phyloP scores from a whole-genome alignment of 352 stramenopile genomes.

The Peronospora farinosa region DNA sequence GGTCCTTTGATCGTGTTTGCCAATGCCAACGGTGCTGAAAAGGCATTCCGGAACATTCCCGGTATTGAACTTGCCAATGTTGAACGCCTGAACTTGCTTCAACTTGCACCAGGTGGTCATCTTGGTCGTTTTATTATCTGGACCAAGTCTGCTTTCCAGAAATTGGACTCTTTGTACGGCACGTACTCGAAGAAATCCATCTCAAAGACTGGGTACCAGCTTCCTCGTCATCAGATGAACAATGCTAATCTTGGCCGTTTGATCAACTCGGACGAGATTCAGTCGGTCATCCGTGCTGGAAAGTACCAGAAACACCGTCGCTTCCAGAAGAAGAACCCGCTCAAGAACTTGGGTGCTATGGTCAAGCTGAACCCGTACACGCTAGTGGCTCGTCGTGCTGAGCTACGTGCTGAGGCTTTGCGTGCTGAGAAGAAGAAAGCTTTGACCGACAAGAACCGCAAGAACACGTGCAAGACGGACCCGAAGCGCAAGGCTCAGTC shows the following conservation, averaged over 20 bases:
- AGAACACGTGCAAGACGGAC: constrained; percentile 77
- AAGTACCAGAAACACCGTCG: constrained; percentile 88
- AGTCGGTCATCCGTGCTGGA: constrained; percentile 93
- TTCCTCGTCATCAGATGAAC: constrained; percentile 93
- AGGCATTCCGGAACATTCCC: constrained; percentile 96
- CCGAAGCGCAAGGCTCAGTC: constrained; percentile 71
- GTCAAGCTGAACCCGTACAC: constrained; percentile 97
- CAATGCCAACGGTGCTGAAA: constrained; percentile 89
- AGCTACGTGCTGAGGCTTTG: constrained; percentile 81
- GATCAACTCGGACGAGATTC: constrained; percentile 98
- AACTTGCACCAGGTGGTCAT: constrained; percentile 97
- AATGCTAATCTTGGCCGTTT: constrained; percentile 98
- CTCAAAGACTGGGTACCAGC: constrained; percentile 89
- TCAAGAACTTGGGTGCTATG: constrained; percentile 93
- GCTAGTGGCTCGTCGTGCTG: constrained; percentile 85
- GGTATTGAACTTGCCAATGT: constrained; percentile 97
- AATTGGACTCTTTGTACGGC: constrained; percentile 95
- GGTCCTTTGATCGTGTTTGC: constrained; percentile 96
- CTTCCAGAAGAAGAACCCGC: constrained; percentile 96
- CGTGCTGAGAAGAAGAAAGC: constrained; percentile 87
- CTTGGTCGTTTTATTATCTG: constrained; percentile 98
- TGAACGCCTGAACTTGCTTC: constrained; percentile 96
- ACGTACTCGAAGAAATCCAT: constrained; percentile 87
- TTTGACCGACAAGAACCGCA: constrained; percentile 74
- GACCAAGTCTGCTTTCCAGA: constrained; percentile 96